phyloP scores from a whole-genome alignment of 2,329 filamentous ascomycete species.

The Trichoderma sp. region DNA sequence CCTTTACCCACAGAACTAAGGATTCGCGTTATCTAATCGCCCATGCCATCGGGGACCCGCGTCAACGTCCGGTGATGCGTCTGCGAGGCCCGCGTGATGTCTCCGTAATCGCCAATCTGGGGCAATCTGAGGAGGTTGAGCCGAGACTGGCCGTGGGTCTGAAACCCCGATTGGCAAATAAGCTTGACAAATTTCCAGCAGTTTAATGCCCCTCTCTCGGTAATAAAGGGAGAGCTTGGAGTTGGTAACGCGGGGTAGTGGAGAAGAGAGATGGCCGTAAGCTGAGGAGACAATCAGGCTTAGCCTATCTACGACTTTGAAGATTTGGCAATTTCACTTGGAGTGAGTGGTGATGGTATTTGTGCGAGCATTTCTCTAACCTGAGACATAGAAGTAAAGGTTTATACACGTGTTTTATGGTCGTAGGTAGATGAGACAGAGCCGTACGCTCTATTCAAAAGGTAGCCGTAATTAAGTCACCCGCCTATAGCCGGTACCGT shows the following conservation, averaged over 20 bases:
- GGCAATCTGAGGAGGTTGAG: constrained; percentile 19
- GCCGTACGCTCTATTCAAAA: not conserved
- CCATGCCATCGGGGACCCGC: not conserved
- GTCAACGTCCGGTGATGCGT: constrained; percentile 13
- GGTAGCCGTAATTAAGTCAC: not conserved
- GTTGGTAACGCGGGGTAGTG: constrained; percentile 25
- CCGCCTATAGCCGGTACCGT: not conserved
- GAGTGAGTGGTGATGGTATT: not conserved
- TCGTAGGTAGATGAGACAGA: not conserved
- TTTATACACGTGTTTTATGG: not conserved
- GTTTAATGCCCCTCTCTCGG: constrained; percentile 21
- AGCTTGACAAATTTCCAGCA: not conserved
- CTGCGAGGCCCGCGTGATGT: constrained; percentile 4
- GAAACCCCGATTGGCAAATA: constrained; percentile 23
- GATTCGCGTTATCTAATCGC: constrained; percentile 19
- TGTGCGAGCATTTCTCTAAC: not conserved
- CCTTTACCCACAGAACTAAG: not conserved
- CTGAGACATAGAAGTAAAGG: not conserved
- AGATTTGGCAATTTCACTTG: not conserved
- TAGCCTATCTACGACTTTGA: not conserved
- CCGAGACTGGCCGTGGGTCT: constrained; percentile 22
- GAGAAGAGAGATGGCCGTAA: not conserved
- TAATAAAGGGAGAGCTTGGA: not conserved
- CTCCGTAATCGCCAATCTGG: constrained; percentile 21
- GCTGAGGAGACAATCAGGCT: not conserved